A percentile compares a stretch with the other conserved stretches of the same genome.
Evolutionary conservation across 331 rosid genomes (phyloP).

Genomic region (Phaseolus coccineus): DNA sequence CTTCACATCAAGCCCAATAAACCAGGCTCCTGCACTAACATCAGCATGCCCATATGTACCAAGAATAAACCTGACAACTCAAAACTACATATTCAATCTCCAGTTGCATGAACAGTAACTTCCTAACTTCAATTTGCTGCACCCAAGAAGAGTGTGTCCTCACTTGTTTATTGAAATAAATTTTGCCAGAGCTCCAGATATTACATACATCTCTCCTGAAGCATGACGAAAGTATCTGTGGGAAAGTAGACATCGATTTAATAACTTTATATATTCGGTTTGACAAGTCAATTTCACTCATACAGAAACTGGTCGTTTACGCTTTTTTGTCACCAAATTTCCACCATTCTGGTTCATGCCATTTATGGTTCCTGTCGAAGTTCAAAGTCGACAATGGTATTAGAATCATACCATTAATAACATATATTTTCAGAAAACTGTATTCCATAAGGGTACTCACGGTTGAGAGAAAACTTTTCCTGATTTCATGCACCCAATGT

Average conservation of each 20-base stretch:
- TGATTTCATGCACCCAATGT: slow-evolving; percentile 98
- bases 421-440: slow-evolving; percentile 2
- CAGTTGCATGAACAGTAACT: too few relatives aligned
- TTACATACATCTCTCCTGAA: slow-evolving; percentile 88
- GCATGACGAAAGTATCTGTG: slow-evolving; percentile 96
- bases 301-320: slow-evolving; percentile 56
- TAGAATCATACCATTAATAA: slow-evolving; percentile 25
- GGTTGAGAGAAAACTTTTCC: slow-evolving; percentile 95
- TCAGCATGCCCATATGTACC: slow-evolving; percentile 91
- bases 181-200: slow-evolving; percentile 89
- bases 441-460: slow-evolving; percentile 57
- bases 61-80: slow-evolving; percentile 73
- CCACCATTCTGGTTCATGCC: slow-evolving; percentile 99
- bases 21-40: slow-evolving; percentile 91
- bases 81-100: not conserved
- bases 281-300: slow-evolving; percentile 24
- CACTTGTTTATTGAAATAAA: slow-evolving; percentile 88
- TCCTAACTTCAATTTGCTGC: not conserved
- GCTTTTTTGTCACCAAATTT: slow-evolving; percentile 93
- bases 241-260: slow-evolving; percentile 33
- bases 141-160: slow-evolving; percentile 42
- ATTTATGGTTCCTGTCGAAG: slow-evolving; percentile 74
- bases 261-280: not conserved
- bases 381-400: slow-evolving; percentile 38
- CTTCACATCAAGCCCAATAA: slow-evolving; percentile 90